phyloP scores from a whole-genome alignment of 139 green algal genomes.

The Coelastrella sp. region DNA sequence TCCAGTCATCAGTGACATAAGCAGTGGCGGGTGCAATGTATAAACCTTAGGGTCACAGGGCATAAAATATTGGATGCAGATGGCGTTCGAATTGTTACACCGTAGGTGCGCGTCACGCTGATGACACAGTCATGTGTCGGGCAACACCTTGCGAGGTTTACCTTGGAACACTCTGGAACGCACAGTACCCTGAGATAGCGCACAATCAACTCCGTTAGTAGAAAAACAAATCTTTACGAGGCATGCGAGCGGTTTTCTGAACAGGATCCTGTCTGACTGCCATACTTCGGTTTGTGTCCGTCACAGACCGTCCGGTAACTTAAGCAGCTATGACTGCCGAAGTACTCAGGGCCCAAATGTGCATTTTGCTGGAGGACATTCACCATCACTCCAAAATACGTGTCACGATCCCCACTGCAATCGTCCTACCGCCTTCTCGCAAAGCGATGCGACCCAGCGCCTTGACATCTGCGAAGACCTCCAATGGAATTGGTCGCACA shows the following conservation, averaged over 20 bases:
- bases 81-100: background rate
- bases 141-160: background rate
- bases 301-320: background rate
- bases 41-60: background rate
- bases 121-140: conserved; percentile 5
- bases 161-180: background rate
- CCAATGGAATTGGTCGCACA: conserved; percentile 74
- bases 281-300: background rate
- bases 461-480: conserved; percentile 79
- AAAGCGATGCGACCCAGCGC: conserved; percentile 89
- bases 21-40: background rate
- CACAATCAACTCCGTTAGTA: background rate
- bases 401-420: conserved; percentile 92
- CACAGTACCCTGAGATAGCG: background rate
- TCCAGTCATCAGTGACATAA: background rate
- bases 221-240: background rate
- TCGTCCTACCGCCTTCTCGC: conserved; percentile 82
- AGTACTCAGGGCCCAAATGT: no score
- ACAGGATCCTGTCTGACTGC: background rate
- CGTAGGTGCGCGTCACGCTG: background rate
- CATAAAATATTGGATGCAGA: background rate
- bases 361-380: no score
- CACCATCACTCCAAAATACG: conserved; percentile 54
- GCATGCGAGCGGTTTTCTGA: background rate
- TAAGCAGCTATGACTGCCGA: background rate